Base-by-base conservation (phyloP, 768 basidiomycete species). In the Tricholoma terreum region DNA sequence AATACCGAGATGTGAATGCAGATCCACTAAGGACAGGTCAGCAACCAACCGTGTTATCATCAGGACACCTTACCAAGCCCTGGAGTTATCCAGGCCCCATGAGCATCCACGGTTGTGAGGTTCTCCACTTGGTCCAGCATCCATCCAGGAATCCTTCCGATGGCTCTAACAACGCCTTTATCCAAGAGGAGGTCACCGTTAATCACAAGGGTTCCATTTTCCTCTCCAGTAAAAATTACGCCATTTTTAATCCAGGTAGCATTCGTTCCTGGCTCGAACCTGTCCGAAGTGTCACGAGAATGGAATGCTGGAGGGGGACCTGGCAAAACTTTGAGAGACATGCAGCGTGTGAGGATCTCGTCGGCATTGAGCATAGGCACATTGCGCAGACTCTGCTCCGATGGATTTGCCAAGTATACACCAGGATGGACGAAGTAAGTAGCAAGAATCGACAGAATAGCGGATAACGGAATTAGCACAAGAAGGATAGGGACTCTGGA, bases 1-100 rank as follows among this genome's bases (percentile, higher is more conserved):
- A 5, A 95, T 74, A 3, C 92, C 94, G 40, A 94, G 71, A 67
- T 94, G 92, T 4, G 91, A 90, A 69, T 92, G 85, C 62, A 90
- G 70, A 64, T 91, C 88, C 30, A 90, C 85, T 84, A 46, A 63
- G 64, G 42, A 31, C 24, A 48, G 35, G 40, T 36, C 42, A 61
- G 45, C 6, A 21, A 66, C 65, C 21, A 65, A 64, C 19, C 69
- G 68, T 12, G 57, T 51, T n/a, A 70, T 4, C 30, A 40, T 17
- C 57, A 21, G 68, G 50, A 33, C 62, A 61, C 46, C 70, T 55
- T 68, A 87, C 87, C 77, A 59, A 82, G 77, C 34, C 82, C 85
- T 56, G 86, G 87, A 1, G 86, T 90, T 6, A 88, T 76, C 87
- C 85, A 89, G 35, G 77, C 77, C 10, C 86, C 84, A 40, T 80